Evolutionary conservation across 768 basidiomycete genomes (phyloP), one percentile per base, ranked within the genome.

Genomic region (Suillus hirtellus): DNA sequence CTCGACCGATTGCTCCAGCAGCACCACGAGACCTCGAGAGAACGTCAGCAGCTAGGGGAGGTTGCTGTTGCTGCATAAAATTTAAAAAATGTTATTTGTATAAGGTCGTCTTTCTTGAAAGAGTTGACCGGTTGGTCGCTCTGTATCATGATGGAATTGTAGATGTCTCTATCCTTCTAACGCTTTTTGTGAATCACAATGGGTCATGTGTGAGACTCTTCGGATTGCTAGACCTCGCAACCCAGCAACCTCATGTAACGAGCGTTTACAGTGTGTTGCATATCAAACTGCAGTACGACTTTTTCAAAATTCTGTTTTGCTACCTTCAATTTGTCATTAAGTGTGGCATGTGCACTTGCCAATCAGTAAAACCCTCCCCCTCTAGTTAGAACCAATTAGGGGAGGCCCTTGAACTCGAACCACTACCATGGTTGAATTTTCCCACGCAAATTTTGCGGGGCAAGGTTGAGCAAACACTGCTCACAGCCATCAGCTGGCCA

Each of bases 1-100:
- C 83, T 99, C 37, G 95, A 98, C 76, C 84, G 89, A 64, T 82
- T 99, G 38, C 83, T 99, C 67, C 85, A 84, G 79, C 86, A 86
- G 80, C 94, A 96, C 78, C 86, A 87, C 62, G 81, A 81, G 59
- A 61, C 63, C 27, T 47, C 60, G 27, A 49, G 31, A 47, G 64
- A 65, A 50, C 47, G 38, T 17, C 37, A 24, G 34, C 44, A 42
- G 31, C 58, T 62, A 50, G 14, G 67, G 67, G 34, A 11, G 67
- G 59, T 68, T 64, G 9, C 56, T 40, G 49, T 54, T 10, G 64
- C 59, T 10, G 37, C 58, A 35, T 59, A 62, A 35, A 34, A 62
- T 9, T 17, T 21, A 2, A 40, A 53, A 10, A 14, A 6, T 35
- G 8, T 1, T 12, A 12, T 12, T 58, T 17, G 38, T 40, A 6